phyloP scores from a whole-genome alignment of 2,329 filamentous ascomycete species.

The Elsinoe ampelina region DNA sequence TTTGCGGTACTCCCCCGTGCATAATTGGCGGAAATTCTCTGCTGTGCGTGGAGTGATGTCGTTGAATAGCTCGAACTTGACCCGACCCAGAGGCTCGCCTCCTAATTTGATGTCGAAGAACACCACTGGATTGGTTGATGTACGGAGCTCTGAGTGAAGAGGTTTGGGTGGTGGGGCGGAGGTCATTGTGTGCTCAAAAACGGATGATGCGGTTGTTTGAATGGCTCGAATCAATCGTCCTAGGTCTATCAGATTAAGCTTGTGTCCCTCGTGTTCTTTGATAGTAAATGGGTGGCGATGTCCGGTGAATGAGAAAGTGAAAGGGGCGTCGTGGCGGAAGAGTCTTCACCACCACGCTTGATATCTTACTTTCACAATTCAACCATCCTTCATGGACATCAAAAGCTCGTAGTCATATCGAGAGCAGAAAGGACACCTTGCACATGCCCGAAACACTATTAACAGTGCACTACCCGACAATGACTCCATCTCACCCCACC shows the following conservation, averaged over 20 bases:
- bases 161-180: constrained; percentile 3
- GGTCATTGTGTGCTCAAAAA: background rate
- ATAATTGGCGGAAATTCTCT: constrained; percentile 96
- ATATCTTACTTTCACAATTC: too few species aligned
- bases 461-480: background rate
- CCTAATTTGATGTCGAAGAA: constrained; percentile 75
- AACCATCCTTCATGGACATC: too few species aligned
- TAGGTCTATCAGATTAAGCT: too few species aligned
- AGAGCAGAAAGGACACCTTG: too few species aligned
- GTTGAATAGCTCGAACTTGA: constrained; percentile 85
- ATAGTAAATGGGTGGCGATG: background rate
- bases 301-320: background rate
- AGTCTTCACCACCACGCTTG: background rate
- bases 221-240: too few species aligned
- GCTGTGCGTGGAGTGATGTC: constrained; percentile 69
- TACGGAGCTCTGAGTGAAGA: constrained; percentile 9
- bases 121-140: constrained; percentile 41
- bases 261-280: too few species aligned
- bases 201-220: too few species aligned
- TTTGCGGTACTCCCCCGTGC: constrained; percentile 85
- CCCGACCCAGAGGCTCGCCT: constrained; percentile 75
- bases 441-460: too few species aligned
- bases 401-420: too few species aligned
- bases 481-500: background rate
- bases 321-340: background rate